Evolutionary conservation across 495 filamentous ascomycete genomes (phyloP), one percentile per base, ranked within the genome.

Genomic region (Hypoxylon cercidicola): DNA sequence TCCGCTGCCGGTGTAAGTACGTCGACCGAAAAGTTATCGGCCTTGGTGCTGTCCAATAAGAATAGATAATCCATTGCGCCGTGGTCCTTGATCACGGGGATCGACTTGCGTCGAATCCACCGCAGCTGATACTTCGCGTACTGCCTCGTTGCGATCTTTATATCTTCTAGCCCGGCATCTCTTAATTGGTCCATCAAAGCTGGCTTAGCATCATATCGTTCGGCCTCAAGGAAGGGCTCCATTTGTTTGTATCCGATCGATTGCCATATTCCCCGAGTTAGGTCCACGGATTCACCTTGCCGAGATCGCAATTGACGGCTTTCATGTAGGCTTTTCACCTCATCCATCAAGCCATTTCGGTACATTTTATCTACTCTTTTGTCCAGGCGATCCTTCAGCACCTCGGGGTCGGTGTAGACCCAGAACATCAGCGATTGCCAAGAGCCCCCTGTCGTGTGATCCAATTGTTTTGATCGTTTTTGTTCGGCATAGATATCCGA

Each of bases 191-290:
- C 50, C 21, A 87, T 78, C 39, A 75, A 64, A 20, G 75, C 68
- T 21, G 71, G 74, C 1, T 53, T 46, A 0, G 68, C 62, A 1
- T 66, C 77, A 9, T 78, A 60, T 39, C 76, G 64, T 21, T 87
- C 61, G 6, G 87, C 84, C 3, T 78, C 59, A 18, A 93, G 78
- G 61, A 91, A 97, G 0, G 84, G 81, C 49, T 89, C 81, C 72
- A 97, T 87, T 73, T 99, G 92, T 69, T 95, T 96, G 74, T 92
- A 97, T 0, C 96, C 96, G 66, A 99, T 98, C 10, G 93, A 94
- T 49, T 95, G 88, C 92, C 93, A 98, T 12, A 98, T 95, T 2
- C 96, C 96, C 25, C 87, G 85, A 0, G 84, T 89, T 48, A 83
- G 79, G 64, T 98, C 91, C 18, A 95, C 76, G 4, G 65, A 62